phyloP scores from a whole-genome alignment of 768 basidiomycete species.

The Serendipita sp. region DNA sequence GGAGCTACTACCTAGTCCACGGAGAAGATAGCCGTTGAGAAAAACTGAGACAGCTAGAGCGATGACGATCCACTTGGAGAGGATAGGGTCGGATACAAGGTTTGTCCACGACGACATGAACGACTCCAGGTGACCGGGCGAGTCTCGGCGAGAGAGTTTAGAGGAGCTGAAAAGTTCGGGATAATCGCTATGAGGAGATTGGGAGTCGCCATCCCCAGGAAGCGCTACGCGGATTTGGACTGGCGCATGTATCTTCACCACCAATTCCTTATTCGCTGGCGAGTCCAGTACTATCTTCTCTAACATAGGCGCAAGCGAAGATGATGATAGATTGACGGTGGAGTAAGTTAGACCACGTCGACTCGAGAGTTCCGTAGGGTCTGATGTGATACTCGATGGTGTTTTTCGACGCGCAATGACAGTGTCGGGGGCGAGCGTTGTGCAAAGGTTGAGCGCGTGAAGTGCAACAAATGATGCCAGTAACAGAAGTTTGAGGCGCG shows the following conservation, averaged over 20 bases:
- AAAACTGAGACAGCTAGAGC: conserved; percentile 71
- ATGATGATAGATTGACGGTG: conserved; percentile 19
- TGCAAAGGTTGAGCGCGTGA: conserved; percentile 84
- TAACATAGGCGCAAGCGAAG: conserved; percentile 19
- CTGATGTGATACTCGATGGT: conserved; percentile 11
- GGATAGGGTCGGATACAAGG: conserved; percentile 84
- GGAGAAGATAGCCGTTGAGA: conserved; percentile 85
- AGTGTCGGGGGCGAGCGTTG: conserved; percentile 66
- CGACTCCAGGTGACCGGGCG: conserved; percentile 44
- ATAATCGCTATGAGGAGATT: conserved; percentile 11
- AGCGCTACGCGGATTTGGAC: conserved; percentile 15
- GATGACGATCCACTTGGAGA: conserved; percentile 90
- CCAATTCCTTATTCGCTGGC: not conserved
- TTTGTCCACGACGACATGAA: conserved; percentile 85
- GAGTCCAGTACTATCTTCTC: not conserved
- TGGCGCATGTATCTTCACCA: conserved; percentile 11
- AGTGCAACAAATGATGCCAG: conserved; percentile 81
- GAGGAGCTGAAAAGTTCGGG: not conserved
- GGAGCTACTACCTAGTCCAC: conserved; percentile 28
- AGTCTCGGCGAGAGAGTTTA: not conserved
- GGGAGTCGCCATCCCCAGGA: not conserved
- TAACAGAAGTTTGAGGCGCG: conserved; percentile 74
- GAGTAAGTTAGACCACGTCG: conserved; percentile 13
- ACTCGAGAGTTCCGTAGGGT: not conserved
- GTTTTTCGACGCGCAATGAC: conserved; percentile 31